Conservation (phyloP, 2,329 filamentous ascomycete species). For the Eurotiales sp. region DNA sequence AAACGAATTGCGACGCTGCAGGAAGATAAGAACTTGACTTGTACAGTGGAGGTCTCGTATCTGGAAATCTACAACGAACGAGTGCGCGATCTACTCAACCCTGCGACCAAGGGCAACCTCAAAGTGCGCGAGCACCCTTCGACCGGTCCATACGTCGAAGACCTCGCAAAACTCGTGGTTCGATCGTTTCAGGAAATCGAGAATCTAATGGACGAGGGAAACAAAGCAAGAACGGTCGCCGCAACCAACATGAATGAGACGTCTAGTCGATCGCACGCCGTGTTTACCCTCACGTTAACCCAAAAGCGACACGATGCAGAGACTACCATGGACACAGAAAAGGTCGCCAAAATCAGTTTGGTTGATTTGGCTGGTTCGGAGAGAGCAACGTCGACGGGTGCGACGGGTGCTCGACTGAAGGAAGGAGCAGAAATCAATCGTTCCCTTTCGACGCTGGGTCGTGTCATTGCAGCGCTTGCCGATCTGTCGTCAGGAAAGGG, state of each 20-base stretch:
- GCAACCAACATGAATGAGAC: slow-evolving; percentile 99
- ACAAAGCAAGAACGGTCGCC: slow-evolving; percentile 95
- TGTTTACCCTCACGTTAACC: slow-evolving; percentile 92
- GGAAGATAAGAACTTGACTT: slow-evolving; percentile 73
- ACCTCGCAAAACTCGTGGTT: slow-evolving; percentile 91
- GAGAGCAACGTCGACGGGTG: slow-evolving; percentile 92
- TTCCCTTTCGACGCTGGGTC: slow-evolving; percentile 89
- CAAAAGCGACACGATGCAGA: slow-evolving; percentile 89
- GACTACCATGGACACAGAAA: slow-evolving; percentile 96
- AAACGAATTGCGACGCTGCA: slow-evolving; percentile 69
- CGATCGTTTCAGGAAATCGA: slow-evolving; percentile 94
- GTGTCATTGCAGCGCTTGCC: slow-evolving; percentile 93
- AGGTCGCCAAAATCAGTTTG: slow-evolving; percentile 95
- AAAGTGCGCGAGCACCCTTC: slow-evolving; percentile 97
- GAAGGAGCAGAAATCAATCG: slow-evolving; percentile 98
- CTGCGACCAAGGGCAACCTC: slow-evolving; percentile 89
- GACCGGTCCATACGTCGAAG: slow-evolving; percentile 95
- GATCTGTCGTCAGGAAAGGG: slow-evolving; percentile 83
- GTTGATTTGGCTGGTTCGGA: slow-evolving; percentile 98
- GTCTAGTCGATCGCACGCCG: slow-evolving; percentile 94
- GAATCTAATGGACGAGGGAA: slow-evolving; percentile 97
- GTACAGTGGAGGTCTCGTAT: slow-evolving; percentile 96
- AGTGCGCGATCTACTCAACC: slow-evolving; percentile 92
- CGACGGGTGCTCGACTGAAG: slow-evolving; percentile 89
- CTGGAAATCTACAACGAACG: slow-evolving; percentile 99